Conservation (phyloP, 2,329 filamentous ascomycete genomes). For the Colletotrichum costaricense region DNA sequence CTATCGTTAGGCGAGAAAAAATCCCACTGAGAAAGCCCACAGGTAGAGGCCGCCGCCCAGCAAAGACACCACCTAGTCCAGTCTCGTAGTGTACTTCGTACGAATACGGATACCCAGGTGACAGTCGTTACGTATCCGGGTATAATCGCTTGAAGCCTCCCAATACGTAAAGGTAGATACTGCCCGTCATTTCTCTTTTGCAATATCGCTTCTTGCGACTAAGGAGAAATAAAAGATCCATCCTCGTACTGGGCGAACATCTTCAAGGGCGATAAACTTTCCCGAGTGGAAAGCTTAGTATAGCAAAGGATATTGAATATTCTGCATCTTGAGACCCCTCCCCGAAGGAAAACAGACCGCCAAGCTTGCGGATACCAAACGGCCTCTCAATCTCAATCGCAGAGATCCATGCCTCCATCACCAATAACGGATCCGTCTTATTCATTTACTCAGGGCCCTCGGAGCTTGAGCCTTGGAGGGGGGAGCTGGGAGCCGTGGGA, state of each 20-base stretch:
- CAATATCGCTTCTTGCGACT: constrained; percentile 24
- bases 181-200: neutral
- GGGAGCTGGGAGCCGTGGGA: neutral
- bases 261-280: constrained; percentile 12
- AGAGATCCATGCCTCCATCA: constrained; percentile 10
- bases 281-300: constrained; percentile 9
- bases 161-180: neutral
- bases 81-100: neutral
- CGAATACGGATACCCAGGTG: no score
- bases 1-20: neutral
- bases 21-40: neutral
- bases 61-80: neutral
- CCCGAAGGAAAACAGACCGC: neutral
- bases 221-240: neutral
- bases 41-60: neutral
- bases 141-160: neutral
- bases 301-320: neutral
- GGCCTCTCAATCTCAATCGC: neutral
- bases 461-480: neutral
- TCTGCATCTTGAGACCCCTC: neutral
- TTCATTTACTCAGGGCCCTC: constrained; percentile 15
- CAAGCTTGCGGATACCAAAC: neutral
- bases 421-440: constrained; percentile 12
- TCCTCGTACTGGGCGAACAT: constrained; percentile 5
- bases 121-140: neutral